These are phyloP conservation scores for Lactarius vividus DNA, from an alignment of 768 basidiomycete species.

Conservation along the genomic window DNA sequence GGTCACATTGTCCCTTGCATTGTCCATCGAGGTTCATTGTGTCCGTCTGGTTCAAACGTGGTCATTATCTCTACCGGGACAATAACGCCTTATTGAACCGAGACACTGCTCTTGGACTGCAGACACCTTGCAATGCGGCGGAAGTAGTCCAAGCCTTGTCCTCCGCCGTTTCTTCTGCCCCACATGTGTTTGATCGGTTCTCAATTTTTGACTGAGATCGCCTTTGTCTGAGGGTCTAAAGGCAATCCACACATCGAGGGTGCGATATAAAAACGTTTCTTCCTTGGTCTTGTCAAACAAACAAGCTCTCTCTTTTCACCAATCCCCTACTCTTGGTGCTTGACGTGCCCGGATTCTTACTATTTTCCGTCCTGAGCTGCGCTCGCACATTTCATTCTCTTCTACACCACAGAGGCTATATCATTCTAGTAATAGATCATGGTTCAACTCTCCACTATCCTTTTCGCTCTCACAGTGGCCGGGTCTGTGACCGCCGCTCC, in stretches of 20 bases:
- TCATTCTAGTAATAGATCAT: constrained; percentile 29
- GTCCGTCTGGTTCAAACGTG: not conserved
- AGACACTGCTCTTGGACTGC: not conserved
- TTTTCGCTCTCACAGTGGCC: constrained; percentile 37
- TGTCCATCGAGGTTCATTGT: not conserved
- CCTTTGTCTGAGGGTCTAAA: not conserved
- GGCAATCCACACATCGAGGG: not conserved
- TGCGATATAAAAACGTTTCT: constrained; percentile 13
- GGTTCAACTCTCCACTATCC: constrained; percentile 34
- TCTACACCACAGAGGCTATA: not conserved
- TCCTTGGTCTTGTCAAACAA: not conserved
- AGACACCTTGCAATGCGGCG: not conserved
- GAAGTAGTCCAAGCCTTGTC: constrained; percentile 2
- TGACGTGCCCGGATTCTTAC: constrained; percentile 14
- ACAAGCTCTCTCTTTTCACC: not conserved
- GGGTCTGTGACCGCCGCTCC: constrained; percentile 39
- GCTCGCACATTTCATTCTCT: constrained; percentile 7
- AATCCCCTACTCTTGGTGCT: constrained; percentile 6
- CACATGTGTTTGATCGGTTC: not conserved
- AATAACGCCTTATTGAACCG: not conserved
- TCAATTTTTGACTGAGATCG: not conserved
- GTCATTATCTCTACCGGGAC: not conserved
- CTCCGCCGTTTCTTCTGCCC: not conserved
- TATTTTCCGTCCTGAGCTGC: constrained; percentile 18
- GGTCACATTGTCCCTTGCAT: not conserved